Evolutionary conservation across 2,329 filamentous ascomycete species (phyloP).

Genomic region (Arthrobotrys conoides): DNA sequence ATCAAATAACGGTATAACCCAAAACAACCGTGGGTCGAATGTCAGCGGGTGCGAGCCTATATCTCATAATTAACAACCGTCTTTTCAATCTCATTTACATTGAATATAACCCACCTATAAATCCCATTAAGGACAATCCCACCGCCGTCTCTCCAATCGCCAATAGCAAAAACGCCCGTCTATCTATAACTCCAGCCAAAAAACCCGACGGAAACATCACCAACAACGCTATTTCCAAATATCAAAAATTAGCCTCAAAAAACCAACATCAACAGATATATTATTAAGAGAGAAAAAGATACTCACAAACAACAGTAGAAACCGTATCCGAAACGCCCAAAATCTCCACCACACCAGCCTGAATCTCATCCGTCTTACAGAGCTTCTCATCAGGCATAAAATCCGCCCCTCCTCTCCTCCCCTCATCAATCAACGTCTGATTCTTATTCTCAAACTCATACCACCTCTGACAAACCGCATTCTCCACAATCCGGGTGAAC

Average conservation of each 20-base stretch:
- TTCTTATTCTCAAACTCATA: conserved; percentile 33
- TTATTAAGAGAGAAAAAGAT: background rate
- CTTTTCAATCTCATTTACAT: background rate
- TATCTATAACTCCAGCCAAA: conserved; percentile 50
- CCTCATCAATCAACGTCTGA: conserved; percentile 31
- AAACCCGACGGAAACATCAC: conserved; percentile 57
- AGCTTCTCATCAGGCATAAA: conserved; percentile 39
- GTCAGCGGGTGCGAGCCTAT: conserved; percentile 48
- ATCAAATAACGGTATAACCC: conserved; percentile 53
- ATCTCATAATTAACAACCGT: background rate
- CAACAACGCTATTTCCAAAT: conserved; percentile 37
- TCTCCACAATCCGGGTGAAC: conserved; percentile 52
- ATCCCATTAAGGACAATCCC: conserved; percentile 34
- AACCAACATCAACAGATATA: background rate
- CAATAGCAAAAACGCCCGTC: conserved; percentile 44
- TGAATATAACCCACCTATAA: conserved; percentile 46
- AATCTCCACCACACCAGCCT: conserved; percentile 57
- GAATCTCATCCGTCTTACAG: conserved; percentile 60
- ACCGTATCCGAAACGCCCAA: conserved; percentile 54
- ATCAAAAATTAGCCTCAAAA: conserved; percentile 9
- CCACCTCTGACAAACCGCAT: conserved; percentile 58
- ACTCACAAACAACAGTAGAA: conserved; percentile 54
- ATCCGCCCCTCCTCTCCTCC: conserved; percentile 4
- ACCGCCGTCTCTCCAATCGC: conserved; percentile 45
- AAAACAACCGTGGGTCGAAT: conserved; percentile 52